Evolutionary conservation across 1,139 yeast genomes (phyloP).

Genomic region (Hyphopichia burtonii): DNA sequence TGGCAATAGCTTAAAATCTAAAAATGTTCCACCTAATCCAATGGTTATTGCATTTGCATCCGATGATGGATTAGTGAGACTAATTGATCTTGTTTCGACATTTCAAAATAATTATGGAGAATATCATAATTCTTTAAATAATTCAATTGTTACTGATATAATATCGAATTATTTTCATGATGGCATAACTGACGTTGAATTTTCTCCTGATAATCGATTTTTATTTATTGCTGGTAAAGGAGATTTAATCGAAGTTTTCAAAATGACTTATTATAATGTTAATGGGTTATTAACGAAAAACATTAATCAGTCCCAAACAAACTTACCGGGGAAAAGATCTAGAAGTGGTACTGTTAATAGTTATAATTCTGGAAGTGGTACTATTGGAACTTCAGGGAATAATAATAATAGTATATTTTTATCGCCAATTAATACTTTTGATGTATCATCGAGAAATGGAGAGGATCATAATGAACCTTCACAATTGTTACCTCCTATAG

Average conservation of each 20-base stretch:
- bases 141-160: slow-evolving; percentile 54
- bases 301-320: neutral
- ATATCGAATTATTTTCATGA: slow-evolving; percentile 66
- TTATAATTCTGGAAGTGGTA: slow-evolving; percentile 15
- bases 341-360: slow-evolving; percentile 42
- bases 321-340: slow-evolving; percentile 25
- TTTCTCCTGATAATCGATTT: slow-evolving; percentile 67
- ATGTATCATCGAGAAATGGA: slow-evolving; percentile 10
- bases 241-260: slow-evolving; percentile 56
- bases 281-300: slow-evolving; percentile 28
- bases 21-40: slow-evolving; percentile 44
- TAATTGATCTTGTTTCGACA: slow-evolving; percentile 48
- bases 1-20: slow-evolving; percentile 1
- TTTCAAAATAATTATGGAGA: slow-evolving; percentile 19
- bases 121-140: slow-evolving; percentile 18
- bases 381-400: slow-evolving; percentile 2
- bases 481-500: slow-evolving; percentile 30
- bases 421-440: slow-evolving; percentile 20
- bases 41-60: slow-evolving; percentile 55
- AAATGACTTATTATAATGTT: slow-evolving; percentile 42
- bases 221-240: slow-evolving; percentile 58
- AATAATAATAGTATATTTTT: slow-evolving; percentile 11
- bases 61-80: slow-evolving; percentile 65
- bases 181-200: slow-evolving; percentile 55
- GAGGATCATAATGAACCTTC: slow-evolving; percentile 5